These are phyloP conservation scores for Candida sakaeoensis DNA, from an alignment of 805 yeast genomes.

Conservation along the genomic window DNA sequence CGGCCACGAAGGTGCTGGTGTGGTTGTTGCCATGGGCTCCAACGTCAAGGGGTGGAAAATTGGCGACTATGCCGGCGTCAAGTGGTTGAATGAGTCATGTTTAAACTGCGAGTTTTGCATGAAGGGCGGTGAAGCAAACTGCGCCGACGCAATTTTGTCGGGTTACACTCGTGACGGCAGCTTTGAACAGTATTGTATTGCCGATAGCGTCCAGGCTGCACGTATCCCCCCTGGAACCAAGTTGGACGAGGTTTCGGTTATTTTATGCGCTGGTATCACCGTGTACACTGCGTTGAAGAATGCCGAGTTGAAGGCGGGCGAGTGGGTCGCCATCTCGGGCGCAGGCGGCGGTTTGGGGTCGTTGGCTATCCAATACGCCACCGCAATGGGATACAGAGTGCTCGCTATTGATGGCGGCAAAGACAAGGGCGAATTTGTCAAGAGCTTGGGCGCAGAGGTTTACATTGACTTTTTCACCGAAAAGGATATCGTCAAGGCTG, in stretches of 20 bases:
- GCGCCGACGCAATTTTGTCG: slow-evolving; percentile 64
- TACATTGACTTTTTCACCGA: slow-evolving; percentile 53
- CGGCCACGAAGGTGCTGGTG: slow-evolving; percentile 50
- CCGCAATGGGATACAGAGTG: slow-evolving; percentile 68
- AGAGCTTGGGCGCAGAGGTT: slow-evolving; percentile 59
- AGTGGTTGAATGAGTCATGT: slow-evolving; percentile 47
- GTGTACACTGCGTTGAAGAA: slow-evolving; percentile 66
- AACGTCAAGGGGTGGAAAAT: slow-evolving; percentile 41
- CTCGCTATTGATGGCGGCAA: slow-evolving; percentile 74
- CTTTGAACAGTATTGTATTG: slow-evolving; percentile 65
- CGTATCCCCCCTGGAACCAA: slow-evolving; percentile 53
- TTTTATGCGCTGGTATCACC: slow-evolving; percentile 66
- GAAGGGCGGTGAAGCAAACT: slow-evolving; percentile 45
- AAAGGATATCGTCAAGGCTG: slow-evolving; percentile 48
- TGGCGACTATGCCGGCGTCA: slow-evolving; percentile 43
- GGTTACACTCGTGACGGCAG: slow-evolving; percentile 76
- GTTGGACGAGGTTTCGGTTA: slow-evolving; percentile 55
- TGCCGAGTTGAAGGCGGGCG: slow-evolving; percentile 56
- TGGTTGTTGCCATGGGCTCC: slow-evolving; percentile 39
- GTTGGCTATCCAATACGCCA: slow-evolving; percentile 71
- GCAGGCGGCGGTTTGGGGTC: slow-evolving; percentile 83
- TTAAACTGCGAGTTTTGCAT: slow-evolving; percentile 41
- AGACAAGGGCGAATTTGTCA: slow-evolving; percentile 56
- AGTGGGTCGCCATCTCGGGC: slow-evolving; percentile 74
- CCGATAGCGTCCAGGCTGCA: slow-evolving; percentile 63